phyloP scores from a whole-genome alignment of 2,329 filamentous ascomycete genomes.

The Chaetothyriales sp. region DNA sequence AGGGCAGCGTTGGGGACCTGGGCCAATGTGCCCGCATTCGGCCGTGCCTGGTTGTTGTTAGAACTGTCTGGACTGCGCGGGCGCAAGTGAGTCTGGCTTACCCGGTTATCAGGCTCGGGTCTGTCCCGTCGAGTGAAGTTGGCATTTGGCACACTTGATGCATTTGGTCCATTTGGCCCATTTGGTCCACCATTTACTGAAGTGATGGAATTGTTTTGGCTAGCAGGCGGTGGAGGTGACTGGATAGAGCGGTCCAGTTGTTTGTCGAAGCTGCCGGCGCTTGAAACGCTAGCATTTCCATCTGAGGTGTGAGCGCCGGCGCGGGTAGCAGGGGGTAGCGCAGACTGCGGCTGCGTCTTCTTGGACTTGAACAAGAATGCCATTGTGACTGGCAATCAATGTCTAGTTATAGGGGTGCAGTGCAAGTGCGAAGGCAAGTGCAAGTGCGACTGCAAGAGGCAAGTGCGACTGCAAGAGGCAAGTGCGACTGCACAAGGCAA shows the following conservation, averaged over 20 bases:
- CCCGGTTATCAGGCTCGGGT: slow-evolving; percentile 40
- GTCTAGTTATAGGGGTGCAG: neutral
- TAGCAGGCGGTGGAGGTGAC: slow-evolving; percentile 10
- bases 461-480: too few relatives aligned
- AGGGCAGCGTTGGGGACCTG: slow-evolving; percentile 58
- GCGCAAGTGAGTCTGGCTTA: slow-evolving; percentile 22
- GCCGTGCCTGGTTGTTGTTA: slow-evolving; percentile 7
- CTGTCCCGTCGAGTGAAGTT: slow-evolving; percentile 35
- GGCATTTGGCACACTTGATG: too few relatives aligned
- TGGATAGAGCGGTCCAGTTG: slow-evolving; percentile 9
- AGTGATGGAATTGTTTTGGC: slow-evolving; percentile 11
- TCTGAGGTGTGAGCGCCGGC: slow-evolving; percentile 41
- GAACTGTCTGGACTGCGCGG: slow-evolving; percentile 5
- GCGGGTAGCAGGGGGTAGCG: slow-evolving; percentile 39
- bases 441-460: too few relatives aligned
- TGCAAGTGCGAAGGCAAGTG: neutral
- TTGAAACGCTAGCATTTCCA: slow-evolving; percentile 35
- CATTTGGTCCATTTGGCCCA: slow-evolving; percentile 7
- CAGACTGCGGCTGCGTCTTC: slow-evolving; percentile 35
- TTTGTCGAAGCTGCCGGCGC: slow-evolving; percentile 30
- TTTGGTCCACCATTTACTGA: slow-evolving; percentile 9
- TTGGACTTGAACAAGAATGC: slow-evolving; percentile 72
- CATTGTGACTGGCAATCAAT: slow-evolving; percentile 32
- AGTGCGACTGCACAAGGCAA: too few relatives aligned
- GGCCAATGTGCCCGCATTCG: slow-evolving; percentile 22